Evolutionary conservation across 805 yeast genomes (phyloP).

Genomic region (Kregervanrija delftensis): DNA sequence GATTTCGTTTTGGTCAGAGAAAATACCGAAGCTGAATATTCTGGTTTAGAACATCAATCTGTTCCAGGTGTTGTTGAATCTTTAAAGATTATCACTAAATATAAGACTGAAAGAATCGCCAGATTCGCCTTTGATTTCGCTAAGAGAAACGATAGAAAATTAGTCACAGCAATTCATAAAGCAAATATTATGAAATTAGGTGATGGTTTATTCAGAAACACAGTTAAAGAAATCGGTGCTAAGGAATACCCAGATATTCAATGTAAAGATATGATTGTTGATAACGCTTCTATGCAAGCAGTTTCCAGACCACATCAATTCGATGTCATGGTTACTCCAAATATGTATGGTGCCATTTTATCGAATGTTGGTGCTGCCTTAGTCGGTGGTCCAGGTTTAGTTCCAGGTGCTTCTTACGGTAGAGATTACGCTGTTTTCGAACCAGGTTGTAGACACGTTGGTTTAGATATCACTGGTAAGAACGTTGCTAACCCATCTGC

Average conservation of each 20-base stretch:
- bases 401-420: constrained; percentile 98
- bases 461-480: constrained; percentile 91
- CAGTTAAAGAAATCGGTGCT: constrained; percentile 80
- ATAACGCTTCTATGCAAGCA: constrained; percentile 98
- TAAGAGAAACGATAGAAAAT: constrained; percentile 80
- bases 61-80: constrained; percentile 98
- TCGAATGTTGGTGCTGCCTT: constrained; percentile 97
- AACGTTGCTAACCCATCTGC: constrained; percentile 98
- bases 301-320: constrained; percentile 97
- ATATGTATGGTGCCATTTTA: constrained; percentile 94
- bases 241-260: constrained; percentile 79
- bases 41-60: constrained; percentile 96
- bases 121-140: constrained; percentile 97
- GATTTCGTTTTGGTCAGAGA: constrained; percentile 96
- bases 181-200: constrained; percentile 99
- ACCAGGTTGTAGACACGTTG: constrained; percentile 99
- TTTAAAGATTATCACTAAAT: constrained; percentile 86
- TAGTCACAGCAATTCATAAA: constrained; percentile 96
- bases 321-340: constrained; percentile 96
- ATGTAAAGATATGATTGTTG: constrained; percentile 92
- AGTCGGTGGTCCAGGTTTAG: constrained; percentile 97
- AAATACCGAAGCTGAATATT: constrained; percentile 98
- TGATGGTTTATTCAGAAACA: constrained; percentile 95
- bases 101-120: constrained; percentile 95
- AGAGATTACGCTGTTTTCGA: constrained; percentile 96